Evolutionary conservation across 1,284 basidiomycete genomes (phyloP), one percentile per base, ranked within the genome.

Genomic region (Hemileia vastatrix): DNA sequence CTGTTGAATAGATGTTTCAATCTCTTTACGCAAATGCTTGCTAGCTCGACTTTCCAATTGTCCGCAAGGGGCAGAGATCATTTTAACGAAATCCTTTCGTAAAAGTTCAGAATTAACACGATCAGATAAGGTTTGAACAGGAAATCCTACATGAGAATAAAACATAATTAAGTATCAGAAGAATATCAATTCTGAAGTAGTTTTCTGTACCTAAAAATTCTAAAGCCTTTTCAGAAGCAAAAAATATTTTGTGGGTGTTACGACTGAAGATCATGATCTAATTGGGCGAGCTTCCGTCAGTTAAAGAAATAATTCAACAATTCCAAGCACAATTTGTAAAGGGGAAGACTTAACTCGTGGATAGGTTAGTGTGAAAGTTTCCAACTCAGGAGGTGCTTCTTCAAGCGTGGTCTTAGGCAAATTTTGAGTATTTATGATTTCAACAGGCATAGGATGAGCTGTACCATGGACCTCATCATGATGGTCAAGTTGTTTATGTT

Each of bases 231-330:
- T 36, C 36, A 6, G 60, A 55, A 6, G 51, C 33, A 24, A 62
- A 62, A n/a, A 55, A 8, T 19, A 62, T 56, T 1, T 27, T 33
- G 31, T 48, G 44, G 8, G 27, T 18, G 2, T 19, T 24, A 32
- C 56, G 32, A n/a, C 43, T 62, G 6, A 62, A 62, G 9, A 62
- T 23, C 2, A 62, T 54, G 23, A 62, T 52, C 60, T 62, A 45
- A 23, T 15, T 18, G 19, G 13, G 27, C 5, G 19, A 33, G n/a
- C 33, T 24, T 49, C 50, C 4, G 9, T 21, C 21, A 36, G 9
- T 47, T 36, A 0, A 32, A 47, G 11, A n/a, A 31, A 48, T 8
- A 48, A 27, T 24, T 1, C 2, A 15, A 4, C 19, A 50, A 6
- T 5, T 21, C 24, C 4, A 2, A 19, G 58, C n/a, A 13, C 11